Evolutionary conservation across 2,329 filamentous ascomycete genomes (phyloP).

Genomic region (Colletotrichum caudatum): DNA sequence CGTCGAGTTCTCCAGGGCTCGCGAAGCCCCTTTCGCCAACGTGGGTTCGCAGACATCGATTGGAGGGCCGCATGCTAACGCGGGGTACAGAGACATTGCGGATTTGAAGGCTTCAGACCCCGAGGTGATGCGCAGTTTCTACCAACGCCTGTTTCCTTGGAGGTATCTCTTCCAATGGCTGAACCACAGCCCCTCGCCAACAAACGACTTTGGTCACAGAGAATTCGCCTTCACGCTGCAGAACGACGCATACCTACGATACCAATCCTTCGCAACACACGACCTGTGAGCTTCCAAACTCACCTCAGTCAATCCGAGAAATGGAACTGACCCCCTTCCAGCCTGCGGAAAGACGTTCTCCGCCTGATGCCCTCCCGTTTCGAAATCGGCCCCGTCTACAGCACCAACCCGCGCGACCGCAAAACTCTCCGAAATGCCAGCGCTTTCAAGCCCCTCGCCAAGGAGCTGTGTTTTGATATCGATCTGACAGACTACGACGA

Average conservation of each 20-base stretch:
- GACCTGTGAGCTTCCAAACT: conserved; percentile 58
- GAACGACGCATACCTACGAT: conserved; percentile 92
- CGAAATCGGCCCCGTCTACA: conserved; percentile 98
- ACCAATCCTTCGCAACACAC: conserved; percentile 75
- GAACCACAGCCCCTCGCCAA: conserved; percentile 89
- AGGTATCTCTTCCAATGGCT: conserved; percentile 97
- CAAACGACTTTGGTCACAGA: conserved; percentile 89
- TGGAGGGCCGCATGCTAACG: conserved; percentile 7
- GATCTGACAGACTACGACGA: conserved; percentile 99
- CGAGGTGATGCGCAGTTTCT: conserved; percentile 92
- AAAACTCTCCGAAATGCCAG: conserved; percentile 85
- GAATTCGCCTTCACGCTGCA: conserved; percentile 97
- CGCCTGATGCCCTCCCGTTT: conserved; percentile 91
- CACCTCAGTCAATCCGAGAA: neutral
- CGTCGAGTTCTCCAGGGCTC: conserved; percentile 54
- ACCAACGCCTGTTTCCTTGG: conserved; percentile 95
- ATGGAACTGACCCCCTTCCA: conserved; percentile 49
- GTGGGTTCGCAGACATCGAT: conserved; percentile 50
- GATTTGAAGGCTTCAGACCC: conserved; percentile 73
- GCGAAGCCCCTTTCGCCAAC: conserved; percentile 56
- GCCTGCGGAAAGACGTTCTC: conserved; percentile 90
- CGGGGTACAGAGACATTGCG: conserved; percentile 48
- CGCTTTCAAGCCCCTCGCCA: conserved; percentile 87
- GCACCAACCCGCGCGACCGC: conserved; percentile 90
- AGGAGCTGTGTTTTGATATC: conserved; percentile 99